Evolutionary conservation across 805 yeast genomes (phyloP), one percentile per base, ranked within the genome.

Genomic region (Dipodascus geniculatus): DNA sequence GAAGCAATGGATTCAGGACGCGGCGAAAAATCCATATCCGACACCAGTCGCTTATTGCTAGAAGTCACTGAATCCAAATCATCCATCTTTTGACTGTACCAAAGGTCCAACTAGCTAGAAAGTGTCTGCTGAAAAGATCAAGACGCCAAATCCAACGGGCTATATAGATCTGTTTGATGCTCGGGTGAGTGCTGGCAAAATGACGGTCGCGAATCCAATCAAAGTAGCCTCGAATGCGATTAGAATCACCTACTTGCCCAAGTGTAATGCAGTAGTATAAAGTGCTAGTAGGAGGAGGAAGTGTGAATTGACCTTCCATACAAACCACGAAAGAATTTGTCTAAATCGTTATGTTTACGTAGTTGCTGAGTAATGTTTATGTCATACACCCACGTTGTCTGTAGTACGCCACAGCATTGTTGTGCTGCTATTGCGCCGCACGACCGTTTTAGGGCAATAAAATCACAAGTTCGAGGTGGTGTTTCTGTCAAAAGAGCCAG

Each of bases 1-100:
- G 44, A 38, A 38, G 44, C 44, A 38, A 38, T 38, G 17, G 44
- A 38, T n/a, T 38, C 44, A n/a, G 44, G 44, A n/a, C 44, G 17
- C 20, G 44, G 44, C 20, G 44, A 38, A 38, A 38, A 38, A 38
- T 38, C 44, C 44, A 38, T 38, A 38, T 38, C 44, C 4, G 44
- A 38, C 17, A 38, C 44, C 44, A 38, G 20, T 17, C 44, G 4
- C 44, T 38, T 38, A 17, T 38, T 38, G 19, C 44, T 38, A 4
- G 44, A 38, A 17, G 17, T 14, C 20, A 14, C 44, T n/a, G 44
- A 38, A 6, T 14, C 44, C 20, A 38, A 14, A n/a, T 38, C 44
- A 38, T 38, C 44, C 44, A 38, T 38, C 44, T 38, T 38, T 28
- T 28, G 33, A 11, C 33, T 28, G 33, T 28, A 28, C 11, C 11